Base-by-base conservation (phyloP, 495 filamentous ascomycete species). In the Sphaerosporella brunnea region DNA sequence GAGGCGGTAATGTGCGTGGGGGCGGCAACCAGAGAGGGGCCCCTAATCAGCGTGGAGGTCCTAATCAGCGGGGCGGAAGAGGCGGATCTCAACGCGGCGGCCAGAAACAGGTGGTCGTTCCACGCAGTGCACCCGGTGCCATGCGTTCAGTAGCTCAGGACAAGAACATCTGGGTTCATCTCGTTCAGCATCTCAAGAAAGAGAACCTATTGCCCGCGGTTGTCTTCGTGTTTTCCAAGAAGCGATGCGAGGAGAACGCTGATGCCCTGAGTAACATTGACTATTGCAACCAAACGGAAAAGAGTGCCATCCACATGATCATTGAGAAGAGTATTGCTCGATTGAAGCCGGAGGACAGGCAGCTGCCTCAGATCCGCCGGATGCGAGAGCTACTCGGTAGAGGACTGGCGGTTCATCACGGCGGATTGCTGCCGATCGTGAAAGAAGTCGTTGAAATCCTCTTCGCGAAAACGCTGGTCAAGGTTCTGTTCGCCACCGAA, bases 211-310 rank as follows among this genome's bases (percentile, higher is more conserved):
- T 97, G 9, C 90, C 90, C 0, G 84, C 78, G 35, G 94, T 88
- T 64, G 88, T 96, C 50, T 97, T 97, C 63, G 90, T 97, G 37
- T 97, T 97, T 64, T 95, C 88, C 23, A 97, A 96, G 68, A 93
- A 83, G 63, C 71, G 90, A 45, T 96, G 92, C 56, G 88, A 96
- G 61, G 82, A 94, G 58, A 97, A 96, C 60, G 90, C 92, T 8
- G 84, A 96, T 54, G 86, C 90, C 0, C 69, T 97, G 18, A 85
- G 81, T 50, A 95, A 92, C 55, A 79, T 92, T 48, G 92, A 97
- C 64, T 95, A 87, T 59, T 87, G 78, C 62, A 93, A 78, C 16
- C 83, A 85, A 7, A 72, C 77, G 3, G 92, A 97, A 66, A 95
- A 94, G 74, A 97, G 90, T 59, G 73, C 79, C 26, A 87, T 85